Conservation (phyloP, 2,329 filamentous ascomycete species). For the Fusarium fujikuroi region DNA sequence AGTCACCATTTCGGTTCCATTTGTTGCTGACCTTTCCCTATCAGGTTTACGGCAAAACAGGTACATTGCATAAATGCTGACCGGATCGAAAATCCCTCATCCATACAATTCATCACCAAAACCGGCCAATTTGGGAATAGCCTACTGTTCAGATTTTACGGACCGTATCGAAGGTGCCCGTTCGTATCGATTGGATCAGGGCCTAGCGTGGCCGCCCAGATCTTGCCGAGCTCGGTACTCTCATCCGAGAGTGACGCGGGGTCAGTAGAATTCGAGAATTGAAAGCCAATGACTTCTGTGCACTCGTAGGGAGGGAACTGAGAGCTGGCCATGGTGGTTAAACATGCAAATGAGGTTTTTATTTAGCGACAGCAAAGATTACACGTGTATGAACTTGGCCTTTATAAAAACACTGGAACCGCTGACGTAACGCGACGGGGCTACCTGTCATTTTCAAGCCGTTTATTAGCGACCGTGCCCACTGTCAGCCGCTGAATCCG, state of each 20-base stretch:
- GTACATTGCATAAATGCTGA: too few species aligned
- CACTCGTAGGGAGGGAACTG: neutral
- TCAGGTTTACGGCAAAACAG: too few species aligned
- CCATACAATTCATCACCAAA: too few species aligned
- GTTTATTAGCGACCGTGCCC: neutral
- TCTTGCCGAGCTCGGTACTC: neutral
- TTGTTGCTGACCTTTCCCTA: too few species aligned
- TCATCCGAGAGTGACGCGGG: neutral
- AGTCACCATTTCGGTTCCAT: too few species aligned
- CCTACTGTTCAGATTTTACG: too few species aligned
- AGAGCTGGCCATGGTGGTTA: neutral
- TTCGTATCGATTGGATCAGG: too few species aligned
- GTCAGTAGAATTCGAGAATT: neutral
- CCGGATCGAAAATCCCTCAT: too few species aligned
- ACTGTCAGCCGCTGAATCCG: neutral
- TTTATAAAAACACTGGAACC: neutral
- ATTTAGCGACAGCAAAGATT: neutral
- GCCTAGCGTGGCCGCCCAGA: slow-evolving; percentile 24
- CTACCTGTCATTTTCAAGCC: neutral
- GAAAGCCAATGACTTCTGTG: neutral
- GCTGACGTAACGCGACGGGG: neutral
- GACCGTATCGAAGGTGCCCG: too few species aligned
- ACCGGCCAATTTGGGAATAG: too few species aligned
- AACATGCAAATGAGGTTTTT: neutral
- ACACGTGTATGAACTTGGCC: neutral